Evolutionary conservation across 805 yeast genomes (phyloP), one percentile per base, ranked within the genome.

Genomic region (Brettanomyces bruxellensis): DNA sequence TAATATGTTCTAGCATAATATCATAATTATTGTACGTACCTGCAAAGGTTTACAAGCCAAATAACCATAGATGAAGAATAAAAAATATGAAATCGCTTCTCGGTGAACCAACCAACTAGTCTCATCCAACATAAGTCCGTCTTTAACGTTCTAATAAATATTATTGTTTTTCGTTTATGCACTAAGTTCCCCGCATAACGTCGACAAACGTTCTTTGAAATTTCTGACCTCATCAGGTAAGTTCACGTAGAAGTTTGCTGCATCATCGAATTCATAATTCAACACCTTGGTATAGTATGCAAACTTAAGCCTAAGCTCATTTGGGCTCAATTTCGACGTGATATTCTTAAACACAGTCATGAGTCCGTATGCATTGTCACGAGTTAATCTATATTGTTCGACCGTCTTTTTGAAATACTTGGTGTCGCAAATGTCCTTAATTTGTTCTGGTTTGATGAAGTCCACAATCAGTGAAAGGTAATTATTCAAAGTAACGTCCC

Each of bases 281-380:
- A 66, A 50, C n/a, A 63, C 61, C 41, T 57, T 55, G 7, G 55
- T 45, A 50, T 55, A 64, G 42, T 65, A 64, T 11, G 46, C 44
- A 45, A 61, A 47, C 34, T 61, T 64, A 32, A 55, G 46, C 38
- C 46, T 45, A n/a, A 50, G 30, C 28, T 54, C 49, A 12, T 46
- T 42, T 22, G 24, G 37, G 4, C 41, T 25, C 25, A 32, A 6
- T 37, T 23, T 32, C n/a, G 43, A 14, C 24, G 48, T 48, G 32
- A 54, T 14, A 25, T 41, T 42, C 6, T 51, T 51, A 39, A 64
- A 52, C 18, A 59, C 52, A 47, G 61, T 61, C 48, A 61, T 55
- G 34, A 66, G 54, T 1, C 68, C 69, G 50, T 65, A 65, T 25
- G 65, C 54, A 48, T 64, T 66, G 46, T 65, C 69, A 34, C 46